These are phyloP conservation scores for Conringia planisiliqua DNA, from an alignment of 345 rosid species.

Conservation along the genomic window DNA sequence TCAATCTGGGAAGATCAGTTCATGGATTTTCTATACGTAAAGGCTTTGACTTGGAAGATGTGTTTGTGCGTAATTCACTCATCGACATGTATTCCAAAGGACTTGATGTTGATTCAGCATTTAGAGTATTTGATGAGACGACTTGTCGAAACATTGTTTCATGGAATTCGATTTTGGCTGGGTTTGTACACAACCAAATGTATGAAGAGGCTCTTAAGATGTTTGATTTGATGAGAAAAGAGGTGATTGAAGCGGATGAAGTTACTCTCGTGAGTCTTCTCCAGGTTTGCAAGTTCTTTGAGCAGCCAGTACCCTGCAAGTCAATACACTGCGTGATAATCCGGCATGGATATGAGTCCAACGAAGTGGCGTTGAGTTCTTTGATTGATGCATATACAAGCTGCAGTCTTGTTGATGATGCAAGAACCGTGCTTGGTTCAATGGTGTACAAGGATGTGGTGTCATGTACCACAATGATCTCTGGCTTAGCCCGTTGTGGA, in stretches of 20 bases:
- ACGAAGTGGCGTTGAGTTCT: slow-evolving; percentile 43
- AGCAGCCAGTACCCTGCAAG: slow-evolving; percentile 43
- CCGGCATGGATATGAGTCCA: slow-evolving; percentile 41
- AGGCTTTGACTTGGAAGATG: slow-evolving; percentile 46
- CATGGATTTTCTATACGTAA: slow-evolving; percentile 48
- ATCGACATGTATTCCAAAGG: slow-evolving; percentile 70
- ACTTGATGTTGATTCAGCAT: slow-evolving; percentile 44
- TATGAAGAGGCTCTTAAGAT: slow-evolving; percentile 43
- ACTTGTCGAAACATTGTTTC: slow-evolving; percentile 46
- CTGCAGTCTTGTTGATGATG: slow-evolving; percentile 42
- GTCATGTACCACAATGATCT: slow-evolving; percentile 71
- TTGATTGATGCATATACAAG: slow-evolving; percentile 64
- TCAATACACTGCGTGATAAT: slow-evolving; percentile 53
- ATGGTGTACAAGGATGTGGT: slow-evolving; percentile 45
- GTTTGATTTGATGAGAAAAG: slow-evolving; percentile 45
- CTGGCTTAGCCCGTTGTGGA: slow-evolving; percentile 51
- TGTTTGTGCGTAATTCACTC: slow-evolving; percentile 53
- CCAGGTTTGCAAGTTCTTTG: slow-evolving; percentile 50
- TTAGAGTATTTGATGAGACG: slow-evolving; percentile 43
- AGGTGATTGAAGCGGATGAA: slow-evolving; percentile 42
- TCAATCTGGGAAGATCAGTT: slow-evolving; percentile 43
- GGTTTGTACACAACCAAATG: slow-evolving; percentile 47
- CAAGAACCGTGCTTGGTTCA: slow-evolving; percentile 42
- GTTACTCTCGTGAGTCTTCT: slow-evolving; percentile 56
- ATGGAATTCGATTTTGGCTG: slow-evolving; percentile 66